These are phyloP conservation scores for Aspergillus sp. DNA, from an alignment of 2,329 filamentous ascomycete species.

Conservation along the genomic window DNA sequence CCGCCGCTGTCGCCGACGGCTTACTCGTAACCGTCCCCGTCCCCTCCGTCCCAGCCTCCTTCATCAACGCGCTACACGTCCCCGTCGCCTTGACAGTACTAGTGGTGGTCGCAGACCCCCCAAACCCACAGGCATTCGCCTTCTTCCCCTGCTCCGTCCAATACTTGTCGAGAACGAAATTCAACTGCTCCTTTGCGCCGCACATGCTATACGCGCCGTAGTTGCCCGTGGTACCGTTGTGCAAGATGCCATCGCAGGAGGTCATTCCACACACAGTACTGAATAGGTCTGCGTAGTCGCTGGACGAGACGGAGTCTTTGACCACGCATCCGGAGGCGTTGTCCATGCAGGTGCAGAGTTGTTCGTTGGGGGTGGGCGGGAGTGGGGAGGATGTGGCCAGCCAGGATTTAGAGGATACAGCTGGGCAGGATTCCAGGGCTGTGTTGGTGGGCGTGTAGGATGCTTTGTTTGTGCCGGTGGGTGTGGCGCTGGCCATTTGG, in stretches of 20 bases:
- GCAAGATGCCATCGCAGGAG: conserved; percentile 42
- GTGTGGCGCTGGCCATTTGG: conserved; percentile 66
- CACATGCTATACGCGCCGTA: conserved; percentile 54
- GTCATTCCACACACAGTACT: conserved; percentile 43
- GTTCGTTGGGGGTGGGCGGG: conserved; percentile 74
- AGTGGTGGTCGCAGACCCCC: conserved; percentile 43
- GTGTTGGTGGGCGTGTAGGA: conserved; percentile 73
- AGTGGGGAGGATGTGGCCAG: conserved; percentile 62
- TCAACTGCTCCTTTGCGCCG: conserved; percentile 43
- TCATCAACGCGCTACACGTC: conserved; percentile 40
- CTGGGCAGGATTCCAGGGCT: conserved; percentile 69
- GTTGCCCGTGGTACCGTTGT: conserved; percentile 42
- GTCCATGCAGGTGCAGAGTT: conserved; percentile 83
- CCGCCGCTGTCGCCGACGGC: not conserved
- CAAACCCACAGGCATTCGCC: conserved; percentile 45
- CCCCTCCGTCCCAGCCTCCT: conserved; percentile 42
- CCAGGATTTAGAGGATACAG: conserved; percentile 60
- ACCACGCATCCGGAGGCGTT: conserved; percentile 70
- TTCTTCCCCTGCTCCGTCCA: conserved; percentile 42
- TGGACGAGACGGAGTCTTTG: conserved; percentile 38
- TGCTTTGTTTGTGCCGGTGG: conserved; percentile 63
- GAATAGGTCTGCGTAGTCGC: conserved; percentile 61
- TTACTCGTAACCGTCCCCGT: conserved; percentile 40
- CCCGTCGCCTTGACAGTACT: conserved; percentile 36
- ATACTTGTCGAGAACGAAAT: conserved; percentile 48